A percentile compares a stretch with the other conserved stretches of the same genome.
Conservation (phyloP, 108 stramenopile genomes). For the Ochromonas danica region DNA sequence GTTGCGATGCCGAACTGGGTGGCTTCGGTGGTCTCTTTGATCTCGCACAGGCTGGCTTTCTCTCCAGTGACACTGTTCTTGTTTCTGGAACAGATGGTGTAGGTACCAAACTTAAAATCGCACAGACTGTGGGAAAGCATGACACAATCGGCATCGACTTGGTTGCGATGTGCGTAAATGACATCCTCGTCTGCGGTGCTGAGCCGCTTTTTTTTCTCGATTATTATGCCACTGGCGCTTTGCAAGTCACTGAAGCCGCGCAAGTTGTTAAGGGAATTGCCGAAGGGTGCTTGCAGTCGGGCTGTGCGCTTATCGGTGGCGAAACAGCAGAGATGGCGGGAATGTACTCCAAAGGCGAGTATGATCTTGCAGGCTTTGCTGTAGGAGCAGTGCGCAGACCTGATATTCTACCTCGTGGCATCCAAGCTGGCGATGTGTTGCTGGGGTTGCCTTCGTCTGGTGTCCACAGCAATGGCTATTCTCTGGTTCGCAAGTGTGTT, state of each 20-base stretch:
- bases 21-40: constrained; percentile 96
- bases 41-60: constrained; percentile 85
- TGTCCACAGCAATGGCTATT: constrained; percentile 97
- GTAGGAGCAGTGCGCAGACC: constrained; percentile 88
- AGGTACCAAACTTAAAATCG: constrained; percentile 93
- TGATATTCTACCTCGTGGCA: constrained; percentile 69
- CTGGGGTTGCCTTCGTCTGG: constrained; percentile 88
- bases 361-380: constrained; percentile 93
- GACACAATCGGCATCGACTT: constrained; percentile 83
- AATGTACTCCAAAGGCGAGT: constrained; percentile 94
- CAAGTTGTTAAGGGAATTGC: constrained; percentile 90
- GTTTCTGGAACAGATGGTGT: constrained; percentile 97
- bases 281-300: constrained; percentile 85
- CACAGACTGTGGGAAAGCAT: constrained; percentile 50
- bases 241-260: constrained; percentile 82
- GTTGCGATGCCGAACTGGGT: constrained; percentile 91
- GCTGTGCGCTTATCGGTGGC: constrained; percentile 92
- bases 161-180: constrained; percentile 98
- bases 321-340: constrained; percentile 99
- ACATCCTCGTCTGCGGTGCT: constrained; percentile 89
- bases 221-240: constrained; percentile 91
- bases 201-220: constrained; percentile 97
- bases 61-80: constrained; percentile 78
- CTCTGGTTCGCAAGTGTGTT: constrained; percentile 82
- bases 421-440: constrained; percentile 79